A percentile compares a stretch with the other conserved stretches of the same genome.
phyloP scores from a whole-genome alignment of 805 yeast species.

The Metschnikowia picachoensis region DNA sequence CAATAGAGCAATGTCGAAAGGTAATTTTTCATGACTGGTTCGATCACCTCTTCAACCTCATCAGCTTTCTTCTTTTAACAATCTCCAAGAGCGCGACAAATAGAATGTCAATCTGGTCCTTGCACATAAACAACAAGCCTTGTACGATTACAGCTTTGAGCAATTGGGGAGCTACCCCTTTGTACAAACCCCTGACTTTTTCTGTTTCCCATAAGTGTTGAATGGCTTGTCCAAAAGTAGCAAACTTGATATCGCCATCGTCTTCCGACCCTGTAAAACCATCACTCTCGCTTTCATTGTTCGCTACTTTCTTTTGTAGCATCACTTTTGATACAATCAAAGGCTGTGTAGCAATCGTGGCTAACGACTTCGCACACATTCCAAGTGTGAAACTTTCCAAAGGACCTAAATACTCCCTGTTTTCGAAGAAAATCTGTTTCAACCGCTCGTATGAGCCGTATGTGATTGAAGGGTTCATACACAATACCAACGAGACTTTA shows the following conservation, averaged over 20 bases:
- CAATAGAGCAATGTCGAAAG: no score
- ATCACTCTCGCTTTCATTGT: constrained; percentile 27
- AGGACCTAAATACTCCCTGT: constrained; percentile 47
- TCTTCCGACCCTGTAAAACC: constrained; percentile 26
- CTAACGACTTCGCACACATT: constrained; percentile 74
- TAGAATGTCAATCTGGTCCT: constrained; percentile 55
- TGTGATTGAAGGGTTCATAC: constrained; percentile 82
- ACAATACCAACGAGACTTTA: constrained; percentile 72
- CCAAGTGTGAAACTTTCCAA: constrained; percentile 68
- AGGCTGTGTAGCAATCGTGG: constrained; percentile 80
- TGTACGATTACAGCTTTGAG: constrained; percentile 80
- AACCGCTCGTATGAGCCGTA: constrained; percentile 76
- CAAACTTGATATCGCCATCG: constrained; percentile 43
- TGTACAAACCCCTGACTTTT: constrained; percentile 64
- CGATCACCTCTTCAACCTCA: neutral
- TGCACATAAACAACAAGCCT: constrained; percentile 78
- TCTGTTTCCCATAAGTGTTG: constrained; percentile 58
- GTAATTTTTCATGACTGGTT: no score
- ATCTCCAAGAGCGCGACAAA: constrained; percentile 33
- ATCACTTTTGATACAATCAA: constrained; percentile 79
- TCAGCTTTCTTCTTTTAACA: constrained; percentile 17
- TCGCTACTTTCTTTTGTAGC: constrained; percentile 51
- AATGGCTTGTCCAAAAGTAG: constrained; percentile 61
- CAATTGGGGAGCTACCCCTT: constrained; percentile 77
- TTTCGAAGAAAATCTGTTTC: constrained; percentile 46